Evolutionary conservation across 2,329 filamentous ascomycete species (phyloP), one percentile per base, ranked within the genome.

Genomic region (Rhynchosporium graminicola): DNA sequence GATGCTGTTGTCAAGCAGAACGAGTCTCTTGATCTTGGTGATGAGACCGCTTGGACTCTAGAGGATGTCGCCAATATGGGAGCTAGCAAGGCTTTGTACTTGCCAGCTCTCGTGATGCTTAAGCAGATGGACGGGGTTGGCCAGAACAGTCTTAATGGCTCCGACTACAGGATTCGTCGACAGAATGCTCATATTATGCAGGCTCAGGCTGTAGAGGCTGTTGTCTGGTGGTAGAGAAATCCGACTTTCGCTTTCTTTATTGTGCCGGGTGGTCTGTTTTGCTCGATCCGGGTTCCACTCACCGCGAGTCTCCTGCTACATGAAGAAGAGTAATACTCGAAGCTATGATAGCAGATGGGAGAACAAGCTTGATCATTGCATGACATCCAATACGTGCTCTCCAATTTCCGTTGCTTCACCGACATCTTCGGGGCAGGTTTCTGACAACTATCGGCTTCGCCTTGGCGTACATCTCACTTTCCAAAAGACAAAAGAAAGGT

Each of bases 91-190:
- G 57, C 45, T 5, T 9, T 70, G 13, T 64, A 62, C 52, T 20
- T 51, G 2, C 65, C 66, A 38, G 64, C 67, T n/a, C 67, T 66
- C 38, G 38, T 59, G 33, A 68, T 72, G 65, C 52, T 72, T 2
- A 66, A 65, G 50, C 33, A 63, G 8, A 69, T 69, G 64, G 68
- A 69, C 57, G 61, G 61, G 3, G 56, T 72, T n/a, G 70, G 70
- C 2, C 57, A 59, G 40, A 12, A 48, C 13, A 42, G 38, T 26
- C 36, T 43, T 46, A 59, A 59, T 31, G 57, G 47, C 13, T 59
- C 57, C 3, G 36, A 59, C n/a, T 59, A 51, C 36, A 48, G 57
- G 33, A 31, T 26, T 57, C 28, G 42, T 2, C 1, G 29, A 3
- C 28, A 26, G n/a, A 4, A 13, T 20, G 28, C 43, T 5, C 54